Conservation (phyloP, 768 basidiomycete species). For the Artomyces pyxidatus region DNA sequence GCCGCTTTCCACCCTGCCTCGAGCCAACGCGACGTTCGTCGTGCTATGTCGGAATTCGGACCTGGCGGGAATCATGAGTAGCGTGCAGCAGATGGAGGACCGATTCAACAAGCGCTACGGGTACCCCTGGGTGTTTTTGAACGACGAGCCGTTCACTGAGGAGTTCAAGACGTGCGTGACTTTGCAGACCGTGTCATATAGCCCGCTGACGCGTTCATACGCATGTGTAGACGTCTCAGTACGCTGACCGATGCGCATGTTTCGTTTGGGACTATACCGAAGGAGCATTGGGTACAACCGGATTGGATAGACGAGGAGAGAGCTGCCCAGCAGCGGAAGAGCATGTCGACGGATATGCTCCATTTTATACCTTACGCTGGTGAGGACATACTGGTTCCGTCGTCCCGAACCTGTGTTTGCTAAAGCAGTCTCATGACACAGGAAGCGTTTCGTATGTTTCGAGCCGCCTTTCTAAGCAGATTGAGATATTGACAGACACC, state of each 20-base stretch:
- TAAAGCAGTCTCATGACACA: not conserved
- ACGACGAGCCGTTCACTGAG: constrained; percentile 72
- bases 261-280: constrained; percentile 35
- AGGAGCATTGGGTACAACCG: constrained; percentile 42
- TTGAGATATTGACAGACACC: not conserved
- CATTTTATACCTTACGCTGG: constrained; percentile 5
- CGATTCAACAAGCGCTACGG: constrained; percentile 73
- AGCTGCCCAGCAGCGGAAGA: constrained; percentile 32
- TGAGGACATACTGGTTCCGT: not conserved
- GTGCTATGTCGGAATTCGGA: constrained; percentile 65
- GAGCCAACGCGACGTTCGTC: constrained; percentile 27
- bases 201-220: not conserved
- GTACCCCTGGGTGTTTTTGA: constrained; percentile 88
- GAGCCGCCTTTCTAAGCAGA: too few relatives aligned
- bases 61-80: constrained; percentile 46
- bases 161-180: constrained; percentile 57
- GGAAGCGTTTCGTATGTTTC: constrained; percentile 8
- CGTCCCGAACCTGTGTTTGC: not conserved
- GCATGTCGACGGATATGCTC: constrained; percentile 27
- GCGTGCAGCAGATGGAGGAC: constrained; percentile 75
- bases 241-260: constrained; percentile 25
- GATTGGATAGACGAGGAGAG: constrained; percentile 42
- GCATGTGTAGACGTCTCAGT: constrained; percentile 20
- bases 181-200: not conserved
- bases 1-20: too few relatives aligned